Percentiles rank a stretch among this genome's conserved stretches.
These are phyloP conservation scores for Arachis hypogaea DNA, from an alignment of 306 rosid species.

Conservation along the genomic window DNA sequence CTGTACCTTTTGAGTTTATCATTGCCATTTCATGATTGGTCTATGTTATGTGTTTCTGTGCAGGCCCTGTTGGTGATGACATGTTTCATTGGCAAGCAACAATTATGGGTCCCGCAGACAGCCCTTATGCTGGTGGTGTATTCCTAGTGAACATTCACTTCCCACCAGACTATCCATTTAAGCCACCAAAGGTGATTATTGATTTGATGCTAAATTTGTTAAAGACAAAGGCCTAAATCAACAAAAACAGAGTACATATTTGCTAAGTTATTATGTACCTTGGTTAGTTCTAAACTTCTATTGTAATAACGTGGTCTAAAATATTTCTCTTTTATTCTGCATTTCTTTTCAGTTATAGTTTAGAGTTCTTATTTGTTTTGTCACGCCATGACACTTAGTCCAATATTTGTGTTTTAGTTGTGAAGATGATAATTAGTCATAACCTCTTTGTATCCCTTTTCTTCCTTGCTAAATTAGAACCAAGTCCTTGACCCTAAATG, in stretches of 20 bases:
- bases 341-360: not conserved
- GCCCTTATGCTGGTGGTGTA: constrained; percentile 60
- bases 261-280: not conserved
- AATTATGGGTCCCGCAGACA: constrained; percentile 58
- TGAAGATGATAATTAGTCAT: not conserved
- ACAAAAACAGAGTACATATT: not conserved
- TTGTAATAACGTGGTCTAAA: not conserved
- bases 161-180: constrained; percentile 65
- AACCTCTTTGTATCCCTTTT: not conserved
- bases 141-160: constrained; percentile 52
- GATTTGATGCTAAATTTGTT: not conserved
- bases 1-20: not conserved
- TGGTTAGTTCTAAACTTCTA: not conserved
- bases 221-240: not conserved
- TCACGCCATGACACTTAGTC: not conserved
- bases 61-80: constrained; percentile 60
- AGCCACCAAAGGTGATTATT: constrained; percentile 58
- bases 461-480: not conserved
- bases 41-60: not conserved
- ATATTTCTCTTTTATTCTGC: not conserved
- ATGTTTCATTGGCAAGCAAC: constrained; percentile 67
- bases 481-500: not conserved
- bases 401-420: not conserved
- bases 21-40: constrained; percentile 9
- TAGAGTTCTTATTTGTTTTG: not conserved